Percentiles rank a stretch among this genome's conserved stretches.
Conservation (phyloP, 176 grass and related monocot species). For the Carex pumila region DNA sequence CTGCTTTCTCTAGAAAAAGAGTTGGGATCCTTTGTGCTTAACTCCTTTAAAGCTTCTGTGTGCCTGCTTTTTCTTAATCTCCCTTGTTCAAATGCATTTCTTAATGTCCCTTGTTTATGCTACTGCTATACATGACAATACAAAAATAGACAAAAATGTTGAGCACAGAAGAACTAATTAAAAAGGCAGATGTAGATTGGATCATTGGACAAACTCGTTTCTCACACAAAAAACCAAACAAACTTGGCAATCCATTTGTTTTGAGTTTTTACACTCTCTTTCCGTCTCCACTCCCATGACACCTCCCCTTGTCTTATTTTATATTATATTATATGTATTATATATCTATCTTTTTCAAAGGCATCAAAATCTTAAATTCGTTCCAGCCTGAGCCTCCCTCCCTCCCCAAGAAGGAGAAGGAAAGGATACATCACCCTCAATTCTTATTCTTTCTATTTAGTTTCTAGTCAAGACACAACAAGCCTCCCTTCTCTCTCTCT, state of each 20-base stretch:
- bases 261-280: background rate
- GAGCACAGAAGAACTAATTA: background rate
- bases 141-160: background rate
- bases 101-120: too few relatives aligned
- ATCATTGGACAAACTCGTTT: background rate
- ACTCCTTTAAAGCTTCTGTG: background rate
- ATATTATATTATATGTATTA: background rate
- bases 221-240: background rate
- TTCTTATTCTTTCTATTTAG: too few relatives aligned
- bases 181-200: slow-evolving; percentile 1
- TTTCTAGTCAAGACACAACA: too few relatives aligned
- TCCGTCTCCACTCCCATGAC: background rate
- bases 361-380: background rate
- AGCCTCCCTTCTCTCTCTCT: background rate
- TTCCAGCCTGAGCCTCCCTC: background rate
- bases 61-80: background rate
- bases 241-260: background rate
- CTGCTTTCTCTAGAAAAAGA: background rate
- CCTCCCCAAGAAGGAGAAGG: too few relatives aligned
- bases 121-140: background rate
- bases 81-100: background rate
- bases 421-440: too few relatives aligned
- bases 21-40: background rate
- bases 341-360: background rate
- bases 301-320: background rate